Percentiles rank a stretch among this genome's conserved stretches.
Conservation (phyloP, 768 basidiomycete species). For the Ramaria rubella region DNA sequence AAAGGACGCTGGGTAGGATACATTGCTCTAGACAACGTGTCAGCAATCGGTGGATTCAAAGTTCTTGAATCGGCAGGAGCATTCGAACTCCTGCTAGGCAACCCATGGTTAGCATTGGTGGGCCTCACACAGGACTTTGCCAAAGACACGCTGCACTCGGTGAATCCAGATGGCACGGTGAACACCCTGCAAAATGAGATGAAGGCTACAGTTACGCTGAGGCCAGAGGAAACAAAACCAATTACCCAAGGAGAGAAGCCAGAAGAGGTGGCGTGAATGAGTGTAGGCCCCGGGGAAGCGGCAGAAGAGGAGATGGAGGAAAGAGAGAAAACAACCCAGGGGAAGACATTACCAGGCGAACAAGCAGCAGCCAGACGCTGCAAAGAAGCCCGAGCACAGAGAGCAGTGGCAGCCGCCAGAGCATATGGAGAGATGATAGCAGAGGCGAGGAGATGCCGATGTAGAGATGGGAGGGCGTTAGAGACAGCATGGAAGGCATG, state of each 20-base stretch:
- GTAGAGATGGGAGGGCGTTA: not conserved
- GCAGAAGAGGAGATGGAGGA: too few species aligned
- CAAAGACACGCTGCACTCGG: not conserved
- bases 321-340: not conserved
- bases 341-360: not conserved
- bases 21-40: not conserved
- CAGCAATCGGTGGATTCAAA: not conserved
- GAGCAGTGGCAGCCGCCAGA: not conserved
- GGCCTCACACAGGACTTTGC: not conserved
- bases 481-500: not conserved
- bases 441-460: not conserved
- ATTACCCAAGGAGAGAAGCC: not conserved
- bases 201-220: not conserved
- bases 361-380: not conserved
- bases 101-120: not conserved
- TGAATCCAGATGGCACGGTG: not conserved
- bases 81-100: not conserved
- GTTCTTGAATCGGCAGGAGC: not conserved
- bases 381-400: not conserved
- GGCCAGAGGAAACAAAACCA: not conserved
- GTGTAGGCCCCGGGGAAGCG: too few species aligned
- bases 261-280: too few species aligned
- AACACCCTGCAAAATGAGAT: not conserved
- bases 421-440: not conserved
- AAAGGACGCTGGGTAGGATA: not conserved